A percentile compares a stretch with the other conserved stretches of the same genome.
phyloP scores from a whole-genome alignment of 805 yeast genomes.

The Metschnikowia hibisci region DNA sequence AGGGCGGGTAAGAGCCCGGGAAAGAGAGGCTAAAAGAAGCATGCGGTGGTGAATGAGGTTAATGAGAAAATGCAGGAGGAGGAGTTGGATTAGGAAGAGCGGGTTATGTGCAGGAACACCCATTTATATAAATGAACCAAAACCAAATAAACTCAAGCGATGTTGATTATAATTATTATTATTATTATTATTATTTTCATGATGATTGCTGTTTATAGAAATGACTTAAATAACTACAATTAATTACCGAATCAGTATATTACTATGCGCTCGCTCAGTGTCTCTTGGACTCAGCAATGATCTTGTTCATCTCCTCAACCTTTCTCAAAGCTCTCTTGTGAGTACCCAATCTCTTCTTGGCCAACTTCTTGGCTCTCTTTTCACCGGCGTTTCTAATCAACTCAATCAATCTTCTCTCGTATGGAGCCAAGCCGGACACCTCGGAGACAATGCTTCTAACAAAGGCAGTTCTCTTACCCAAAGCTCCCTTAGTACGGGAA shows the following conservation, averaged over 20 bases:
- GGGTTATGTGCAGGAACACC: not conserved
- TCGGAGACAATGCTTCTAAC: conserved; percentile 95
- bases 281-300: conserved; percentile 97
- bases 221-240: too few species aligned
- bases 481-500: conserved; percentile 95
- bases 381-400: conserved; percentile 99
- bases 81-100: not conserved
- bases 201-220: too few species aligned
- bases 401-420: conserved; percentile 99
- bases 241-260: conserved; percentile 2
- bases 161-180: too few species aligned
- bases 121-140: not conserved
- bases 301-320: conserved; percentile 96
- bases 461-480: conserved; percentile 91
- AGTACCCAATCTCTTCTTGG: conserved; percentile 99
- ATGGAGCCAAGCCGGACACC: conserved; percentile 98
- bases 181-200: too few species aligned
- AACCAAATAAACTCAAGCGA: too few species aligned
- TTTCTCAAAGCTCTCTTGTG: conserved; percentile 99
- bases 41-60: conserved; percentile 5
- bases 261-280: conserved; percentile 46
- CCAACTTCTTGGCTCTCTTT: conserved; percentile 99
- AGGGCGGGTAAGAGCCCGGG: conserved; percentile 15
- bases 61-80: conserved; percentile 8
- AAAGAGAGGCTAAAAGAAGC: conserved; percentile 15